phyloP scores from a whole-genome alignment of 2,329 filamentous ascomycete genomes.

The Pseudocercospora ulei region DNA sequence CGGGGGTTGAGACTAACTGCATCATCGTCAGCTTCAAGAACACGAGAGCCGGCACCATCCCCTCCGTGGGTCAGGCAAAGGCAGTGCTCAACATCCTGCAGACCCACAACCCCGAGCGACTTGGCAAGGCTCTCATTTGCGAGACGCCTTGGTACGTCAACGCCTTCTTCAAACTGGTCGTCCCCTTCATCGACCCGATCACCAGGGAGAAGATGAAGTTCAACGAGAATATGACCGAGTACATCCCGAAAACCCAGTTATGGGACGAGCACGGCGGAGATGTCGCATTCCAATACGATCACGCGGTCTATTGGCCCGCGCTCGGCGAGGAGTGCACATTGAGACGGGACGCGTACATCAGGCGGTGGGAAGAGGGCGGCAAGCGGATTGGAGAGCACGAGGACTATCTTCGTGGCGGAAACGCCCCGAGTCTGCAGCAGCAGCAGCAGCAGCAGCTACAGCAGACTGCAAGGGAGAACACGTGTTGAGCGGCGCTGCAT shows the following conservation, averaged over 20 bases:
- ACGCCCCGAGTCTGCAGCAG: conserved; percentile 29
- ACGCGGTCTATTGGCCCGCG: conserved; percentile 79
- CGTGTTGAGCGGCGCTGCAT: conserved; percentile 1
- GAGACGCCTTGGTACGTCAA: conserved; percentile 86
- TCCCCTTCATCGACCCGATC: conserved; percentile 88
- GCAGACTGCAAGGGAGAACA: background rate
- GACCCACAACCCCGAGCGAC: conserved; percentile 85
- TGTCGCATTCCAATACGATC: conserved; percentile 85
- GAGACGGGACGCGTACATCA: conserved; percentile 52
- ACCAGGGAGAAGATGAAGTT: conserved; percentile 95
- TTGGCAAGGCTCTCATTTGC: conserved; percentile 80
- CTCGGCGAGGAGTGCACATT: conserved; percentile 61
- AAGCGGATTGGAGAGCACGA: conserved; percentile 79
- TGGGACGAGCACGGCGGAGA: conserved; percentile 69
- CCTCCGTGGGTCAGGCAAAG: conserved; percentile 63
- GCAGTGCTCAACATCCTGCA: conserved; percentile 87
- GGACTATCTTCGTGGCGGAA: conserved; percentile 69
- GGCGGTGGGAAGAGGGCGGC: conserved; percentile 70
- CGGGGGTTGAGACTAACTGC: conserved; percentile 75
- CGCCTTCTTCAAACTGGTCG: conserved; percentile 93
- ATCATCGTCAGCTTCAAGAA: conserved; percentile 87
- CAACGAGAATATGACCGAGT: conserved; percentile 79
- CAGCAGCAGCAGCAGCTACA: background rate
- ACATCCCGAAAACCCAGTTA: conserved; percentile 72
- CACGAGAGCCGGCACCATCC: conserved; percentile 64